Base-by-base conservation (phyloP, 208 protist genomes). In the Trypanosoma rangeli region DNA sequence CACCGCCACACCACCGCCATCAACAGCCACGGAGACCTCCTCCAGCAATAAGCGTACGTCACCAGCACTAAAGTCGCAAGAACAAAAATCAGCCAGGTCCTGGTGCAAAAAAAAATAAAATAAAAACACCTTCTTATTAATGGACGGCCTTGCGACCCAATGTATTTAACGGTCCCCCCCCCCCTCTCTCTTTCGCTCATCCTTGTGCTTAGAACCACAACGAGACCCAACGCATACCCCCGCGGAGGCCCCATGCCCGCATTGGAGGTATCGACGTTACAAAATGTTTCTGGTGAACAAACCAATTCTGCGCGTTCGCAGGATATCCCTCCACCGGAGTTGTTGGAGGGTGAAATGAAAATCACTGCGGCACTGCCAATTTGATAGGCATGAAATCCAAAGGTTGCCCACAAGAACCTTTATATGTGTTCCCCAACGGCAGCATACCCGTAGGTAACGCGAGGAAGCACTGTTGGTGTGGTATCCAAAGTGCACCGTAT, bases 351-450 rank as follows among this genome's bases (percentile, higher is more conserved):
- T 15, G 78, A 73, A 15, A 81, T 56, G 0, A n/a, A 5, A 13
- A 86, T 46, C 22, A 79, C 28, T 20, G 65, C 79, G 4, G 79
- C 69, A 10, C 33, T 26, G 42, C 85, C 82, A 37, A 37, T 91
- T 74, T 0, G n/a, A 33, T 0, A 82, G 82, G 56, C 85, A 91
- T 9, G 70, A 29, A 1, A 91, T 39, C 85, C 85, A 91, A 48
- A 33, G 28, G 12, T 52, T 63, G 28, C 77, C 73, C 2, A 87
- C 52, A 31, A 80, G 58, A 1, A 87, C 26, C 53, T 91, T 67
- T 18, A 87, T 8, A 15, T 67, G 76, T 28, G 24, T 64, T 26
- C 68, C 68, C 24, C 22, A 31, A 20, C 5, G n/a, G 58, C 68
- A 73, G 20, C 68, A 35, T 29, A 57, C 29, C 18, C 33, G 68